Percentiles rank a stretch among this genome's conserved stretches.
phyloP scores from a whole-genome alignment of 208 protist species.

The Crithidia fasciculata region DNA sequence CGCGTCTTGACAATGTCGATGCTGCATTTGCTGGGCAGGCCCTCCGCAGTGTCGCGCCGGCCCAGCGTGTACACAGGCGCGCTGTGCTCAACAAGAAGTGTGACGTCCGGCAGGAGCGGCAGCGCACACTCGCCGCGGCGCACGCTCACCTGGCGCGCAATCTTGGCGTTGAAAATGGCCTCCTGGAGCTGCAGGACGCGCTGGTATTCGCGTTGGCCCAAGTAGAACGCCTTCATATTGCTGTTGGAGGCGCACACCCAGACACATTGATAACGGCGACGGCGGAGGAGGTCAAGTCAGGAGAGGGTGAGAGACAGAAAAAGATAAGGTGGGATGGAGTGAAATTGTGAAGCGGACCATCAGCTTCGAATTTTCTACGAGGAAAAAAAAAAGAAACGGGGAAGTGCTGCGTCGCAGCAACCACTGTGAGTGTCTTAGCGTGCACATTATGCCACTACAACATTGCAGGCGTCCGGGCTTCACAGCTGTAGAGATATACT shows the following conservation, averaged over 20 bases:
- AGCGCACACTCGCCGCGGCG: conserved; percentile 41
- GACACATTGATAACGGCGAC: not conserved
- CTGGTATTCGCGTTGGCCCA: conserved; percentile 62
- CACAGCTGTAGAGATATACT: too few relatives aligned
- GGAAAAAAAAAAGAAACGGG: too few relatives aligned
- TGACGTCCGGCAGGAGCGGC: conserved; percentile 52
- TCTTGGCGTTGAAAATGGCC: conserved; percentile 68
- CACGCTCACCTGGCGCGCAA: conserved; percentile 49
- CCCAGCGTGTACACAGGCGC: conserved; percentile 88
- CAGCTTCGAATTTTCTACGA: too few relatives aligned
- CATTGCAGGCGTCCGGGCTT: too few relatives aligned
- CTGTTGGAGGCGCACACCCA: not conserved
- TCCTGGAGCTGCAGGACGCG: conserved; percentile 76
- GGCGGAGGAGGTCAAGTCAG: conserved; percentile 6
- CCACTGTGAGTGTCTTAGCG: too few relatives aligned
- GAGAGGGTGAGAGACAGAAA: conserved; percentile 4
- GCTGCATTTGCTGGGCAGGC: conserved; percentile 41
- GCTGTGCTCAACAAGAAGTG: conserved; percentile 80
- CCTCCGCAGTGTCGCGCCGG: conserved; percentile 71
- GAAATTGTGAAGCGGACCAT: too few relatives aligned
- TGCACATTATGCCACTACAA: too few relatives aligned
- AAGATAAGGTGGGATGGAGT: not conserved
- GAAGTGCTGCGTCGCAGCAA: too few relatives aligned
- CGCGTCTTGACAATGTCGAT: conserved; percentile 73
- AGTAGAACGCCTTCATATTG: conserved; percentile 70